Evolutionary conservation across 345 rosid genomes (phyloP).

Genomic region (Lenwebbia sp.): DNA sequence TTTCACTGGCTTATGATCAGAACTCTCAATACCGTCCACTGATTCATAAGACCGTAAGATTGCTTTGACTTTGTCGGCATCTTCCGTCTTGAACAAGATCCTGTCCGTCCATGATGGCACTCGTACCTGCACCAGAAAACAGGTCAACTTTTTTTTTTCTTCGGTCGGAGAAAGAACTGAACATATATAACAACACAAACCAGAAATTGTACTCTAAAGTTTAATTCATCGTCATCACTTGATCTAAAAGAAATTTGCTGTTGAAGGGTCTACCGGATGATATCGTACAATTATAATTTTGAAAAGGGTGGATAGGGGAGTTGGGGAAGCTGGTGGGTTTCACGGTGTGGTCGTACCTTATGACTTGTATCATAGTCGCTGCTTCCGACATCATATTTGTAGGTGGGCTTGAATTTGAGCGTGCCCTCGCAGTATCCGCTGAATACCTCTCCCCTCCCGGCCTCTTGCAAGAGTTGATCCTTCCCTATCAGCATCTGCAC

Average conservation of each 20-base stretch:
- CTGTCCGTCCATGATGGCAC: slow-evolving; percentile 42
- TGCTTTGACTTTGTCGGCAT: slow-evolving; percentile 4
- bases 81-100: slow-evolving; percentile 25
- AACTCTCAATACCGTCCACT: slow-evolving; percentile 20
- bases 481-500: slow-evolving; percentile 43
- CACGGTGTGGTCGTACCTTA: slow-evolving; percentile 19
- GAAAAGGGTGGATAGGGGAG: too few species aligned
- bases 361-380: slow-evolving; percentile 53
- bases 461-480: slow-evolving; percentile 68
- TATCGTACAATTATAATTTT: not conserved
- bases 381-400: slow-evolving; percentile 49
- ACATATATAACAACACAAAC: not conserved
- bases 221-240: not conserved
- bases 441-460: slow-evolving; percentile 54
- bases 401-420: slow-evolving; percentile 55
- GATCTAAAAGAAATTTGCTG: not conserved
- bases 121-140: slow-evolving; percentile 10
- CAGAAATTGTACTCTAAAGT: not conserved
- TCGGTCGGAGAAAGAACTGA: not conserved
- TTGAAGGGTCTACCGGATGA: not conserved
- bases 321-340: too few species aligned
- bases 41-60: slow-evolving; percentile 21
- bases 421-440: slow-evolving; percentile 52
- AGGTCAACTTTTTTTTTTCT: not conserved
- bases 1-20: slow-evolving; percentile 33